A percentile compares a stretch with the other conserved stretches of the same genome.
Evolutionary conservation across 1,284 basidiomycete genomes (phyloP).

Genomic region (Cerioporus squamosus): DNA sequence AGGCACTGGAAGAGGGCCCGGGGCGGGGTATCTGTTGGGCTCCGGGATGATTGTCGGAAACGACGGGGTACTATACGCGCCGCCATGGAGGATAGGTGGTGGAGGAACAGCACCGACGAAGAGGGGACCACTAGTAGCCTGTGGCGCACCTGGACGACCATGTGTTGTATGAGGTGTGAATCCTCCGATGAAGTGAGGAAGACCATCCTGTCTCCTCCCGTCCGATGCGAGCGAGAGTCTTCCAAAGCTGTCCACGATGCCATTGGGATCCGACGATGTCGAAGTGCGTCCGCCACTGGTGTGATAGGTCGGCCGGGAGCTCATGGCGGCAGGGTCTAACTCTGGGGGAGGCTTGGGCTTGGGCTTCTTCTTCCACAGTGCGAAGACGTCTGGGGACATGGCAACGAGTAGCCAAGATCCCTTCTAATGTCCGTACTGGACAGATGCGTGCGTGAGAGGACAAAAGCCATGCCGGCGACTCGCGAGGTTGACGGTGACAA

Average conservation of each 20-base stretch:
- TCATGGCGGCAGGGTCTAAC: slow-evolving; percentile 1
- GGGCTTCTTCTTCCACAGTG: slow-evolving; percentile 24
- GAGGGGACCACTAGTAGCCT: neutral
- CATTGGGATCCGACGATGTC: slow-evolving; percentile 6
- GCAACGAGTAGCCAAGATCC: neutral
- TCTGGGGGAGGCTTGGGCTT: slow-evolving; percentile 15
- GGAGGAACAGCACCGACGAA: slow-evolving; percentile 1
- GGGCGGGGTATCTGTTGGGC: slow-evolving; percentile 14
- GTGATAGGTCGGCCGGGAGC: neutral
- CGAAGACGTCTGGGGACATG: slow-evolving; percentile 10
- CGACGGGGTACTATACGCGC: neutral
- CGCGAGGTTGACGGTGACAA: neutral
- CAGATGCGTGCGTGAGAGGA: slow-evolving; percentile 1
- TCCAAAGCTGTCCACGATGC: slow-evolving; percentile 16
- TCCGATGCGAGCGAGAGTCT: slow-evolving; percentile 8
- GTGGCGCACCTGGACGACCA: neutral
- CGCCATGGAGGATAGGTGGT: slow-evolving; percentile 1
- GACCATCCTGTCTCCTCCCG: slow-evolving; percentile 1
- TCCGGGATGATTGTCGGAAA: slow-evolving; percentile 3
- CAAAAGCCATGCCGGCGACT: neutral
- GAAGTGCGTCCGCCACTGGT: slow-evolving; percentile 9
- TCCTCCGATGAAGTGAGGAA: slow-evolving; percentile 34
- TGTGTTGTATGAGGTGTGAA: slow-evolving; percentile 24
- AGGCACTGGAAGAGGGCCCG: slow-evolving; percentile 33
- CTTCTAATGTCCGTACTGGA: neutral